Base-by-base conservation (phyloP, 331 rosid species). In the Stylosanthes scabra region DNA sequence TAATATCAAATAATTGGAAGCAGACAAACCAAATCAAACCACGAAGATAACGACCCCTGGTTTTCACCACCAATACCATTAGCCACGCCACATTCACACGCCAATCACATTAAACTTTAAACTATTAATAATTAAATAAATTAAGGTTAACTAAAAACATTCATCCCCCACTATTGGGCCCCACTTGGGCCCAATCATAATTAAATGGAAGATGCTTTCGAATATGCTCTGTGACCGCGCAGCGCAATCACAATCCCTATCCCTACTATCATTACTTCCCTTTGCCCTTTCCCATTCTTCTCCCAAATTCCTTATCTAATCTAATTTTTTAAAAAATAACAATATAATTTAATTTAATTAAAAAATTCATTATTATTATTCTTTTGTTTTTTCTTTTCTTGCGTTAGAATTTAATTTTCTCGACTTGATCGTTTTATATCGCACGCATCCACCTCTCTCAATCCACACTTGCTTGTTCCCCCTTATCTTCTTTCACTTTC, bases 191-290 rank as follows among this genome's bases (percentile, higher is more conserved):
- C 40, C 5, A 52, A 52, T 52, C 5, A 14, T 3, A 3, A 31
- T 55, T 39, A 63, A 68, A 77, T 0, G 74, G 89, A 87, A 87
- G 89, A 87, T 87, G 71, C 91, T 45, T 28, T 63, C 6, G 91
- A 82, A 87, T 87, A 87, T 87, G 9, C 91, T 81, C 34, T 7
- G 8, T 67, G 57, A 56, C 72, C 68, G 68, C 74, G 55, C 25
- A 45, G 11, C 58, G 58, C 20, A 52, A 54, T 72, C 79, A 52
- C 59, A 27, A 7, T 42, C 39, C 39, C 39, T 34, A 34, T 34
- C 39, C 39, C 39, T 34, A 34, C 5, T 34, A 34, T 34, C 6
- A 42, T 42, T 42, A 42, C 11, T 42, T 42, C 46, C 11, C 7
- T 41, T 4, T 5, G 6, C 7, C 46, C 46, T 42, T 42, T 42